These are phyloP conservation scores for Brassica rapa DNA, from an alignment of 345 rosid genomes.

Conservation along the genomic window DNA sequence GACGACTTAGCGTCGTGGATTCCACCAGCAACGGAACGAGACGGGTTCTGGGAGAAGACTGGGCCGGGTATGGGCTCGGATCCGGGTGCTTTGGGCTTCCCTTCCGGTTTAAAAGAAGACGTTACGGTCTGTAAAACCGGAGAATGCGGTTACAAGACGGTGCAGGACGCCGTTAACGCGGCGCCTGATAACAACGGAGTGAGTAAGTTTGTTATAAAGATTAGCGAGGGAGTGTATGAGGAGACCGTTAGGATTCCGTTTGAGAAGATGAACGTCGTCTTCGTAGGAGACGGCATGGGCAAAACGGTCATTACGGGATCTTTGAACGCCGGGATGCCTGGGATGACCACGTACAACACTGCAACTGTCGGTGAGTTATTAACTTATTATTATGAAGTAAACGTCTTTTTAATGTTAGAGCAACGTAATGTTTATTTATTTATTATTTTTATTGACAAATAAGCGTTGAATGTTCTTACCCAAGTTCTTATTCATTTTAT, in stretches of 20 bases:
- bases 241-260: slow-evolving; percentile 77
- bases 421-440: neutral
- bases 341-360: slow-evolving; percentile 67
- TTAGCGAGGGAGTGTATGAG: slow-evolving; percentile 64
- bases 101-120: slow-evolving; percentile 49
- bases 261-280: slow-evolving; percentile 77
- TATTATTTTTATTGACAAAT: neutral
- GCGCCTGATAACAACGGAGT: slow-evolving; percentile 56
- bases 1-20: slow-evolving; percentile 52
- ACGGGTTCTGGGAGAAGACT: slow-evolving; percentile 61
- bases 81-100: slow-evolving; percentile 45
- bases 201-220: slow-evolving; percentile 57
- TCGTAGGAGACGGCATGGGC: slow-evolving; percentile 81
- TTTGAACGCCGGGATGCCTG: slow-evolving; percentile 53
- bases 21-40: slow-evolving; percentile 73
- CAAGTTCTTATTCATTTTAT: neutral
- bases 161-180: slow-evolving; percentile 80
- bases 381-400: neutral
- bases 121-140: slow-evolving; percentile 71
- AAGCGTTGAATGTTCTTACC: neutral
- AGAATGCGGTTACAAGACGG: slow-evolving; percentile 51
- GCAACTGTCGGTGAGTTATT: slow-evolving; percentile 74
- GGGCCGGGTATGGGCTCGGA: slow-evolving; percentile 32
- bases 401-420: slow-evolving; percentile 1
- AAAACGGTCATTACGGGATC: slow-evolving; percentile 81